Evolutionary conservation across 176 grass and related monocot species (phyloP).

Genomic region (Cenchrus fungigraminus): DNA sequence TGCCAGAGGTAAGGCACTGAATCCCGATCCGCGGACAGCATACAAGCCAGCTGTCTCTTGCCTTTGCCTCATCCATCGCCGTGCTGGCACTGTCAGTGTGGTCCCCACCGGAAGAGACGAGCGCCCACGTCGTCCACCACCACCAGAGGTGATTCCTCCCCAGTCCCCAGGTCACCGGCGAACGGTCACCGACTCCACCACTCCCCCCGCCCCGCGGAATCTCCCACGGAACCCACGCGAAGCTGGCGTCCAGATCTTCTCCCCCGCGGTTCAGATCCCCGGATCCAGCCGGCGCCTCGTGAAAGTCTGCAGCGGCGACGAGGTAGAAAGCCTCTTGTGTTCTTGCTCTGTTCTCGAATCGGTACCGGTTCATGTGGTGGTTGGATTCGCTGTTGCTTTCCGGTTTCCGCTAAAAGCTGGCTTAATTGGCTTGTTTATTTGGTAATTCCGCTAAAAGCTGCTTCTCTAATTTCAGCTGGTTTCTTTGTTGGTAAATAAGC

Average conservation of each 20-base stretch:
- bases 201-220: not conserved
- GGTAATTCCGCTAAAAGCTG: not conserved
- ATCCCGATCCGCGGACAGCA: too few relatives aligned
- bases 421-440: not conserved
- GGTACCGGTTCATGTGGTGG: not conserved
- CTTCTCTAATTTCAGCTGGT: not conserved
- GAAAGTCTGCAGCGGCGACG: not conserved
- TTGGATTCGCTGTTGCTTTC: not conserved
- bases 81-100: slow-evolving; percentile 20
- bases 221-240: slow-evolving; percentile 20
- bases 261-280: slow-evolving; percentile 36
- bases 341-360: not conserved
- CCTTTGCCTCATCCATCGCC: not conserved
- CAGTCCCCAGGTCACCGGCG: too few relatives aligned
- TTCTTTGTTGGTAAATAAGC: not conserved
- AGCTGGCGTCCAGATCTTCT: slow-evolving; percentile 13
- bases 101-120: not conserved
- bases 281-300: not conserved
- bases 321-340: not conserved
- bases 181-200: slow-evolving; percentile 2
- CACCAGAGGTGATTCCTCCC: too few relatives aligned
- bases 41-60: too few relatives aligned
- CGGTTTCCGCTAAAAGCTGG: not conserved
- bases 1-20: too few relatives aligned
- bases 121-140: slow-evolving; percentile 10